A percentile compares a stretch with the other conserved stretches of the same genome.
phyloP scores from a whole-genome alignment of 202 grass and related monocot species.

The Zoysia matrella region DNA sequence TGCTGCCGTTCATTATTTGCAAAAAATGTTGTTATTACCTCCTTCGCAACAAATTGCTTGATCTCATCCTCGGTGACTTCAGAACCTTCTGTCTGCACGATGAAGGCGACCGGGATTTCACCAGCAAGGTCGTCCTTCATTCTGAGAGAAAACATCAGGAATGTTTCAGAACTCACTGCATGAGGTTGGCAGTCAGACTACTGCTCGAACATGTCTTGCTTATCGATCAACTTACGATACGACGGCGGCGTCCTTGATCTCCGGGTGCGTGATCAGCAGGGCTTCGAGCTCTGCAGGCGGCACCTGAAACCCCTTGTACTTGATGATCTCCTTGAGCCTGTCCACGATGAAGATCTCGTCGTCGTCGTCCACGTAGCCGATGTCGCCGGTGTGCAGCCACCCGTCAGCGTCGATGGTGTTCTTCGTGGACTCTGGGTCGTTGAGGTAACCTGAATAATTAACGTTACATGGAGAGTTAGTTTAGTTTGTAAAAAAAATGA shows the following conservation, averaged over 20 bases:
- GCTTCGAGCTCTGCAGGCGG: conserved; percentile 68
- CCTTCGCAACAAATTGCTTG: too few relatives aligned
- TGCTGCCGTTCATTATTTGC: too few relatives aligned
- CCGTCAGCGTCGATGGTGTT: conserved; percentile 70
- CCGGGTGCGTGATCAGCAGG: conserved; percentile 64
- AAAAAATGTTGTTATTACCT: conserved; percentile 70
- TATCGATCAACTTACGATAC: conserved; percentile 61
- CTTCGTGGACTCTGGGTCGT: conserved; percentile 62
- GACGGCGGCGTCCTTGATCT: conserved; percentile 75
- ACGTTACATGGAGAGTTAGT: too few relatives aligned
- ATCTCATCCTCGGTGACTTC: conserved; percentile 81
- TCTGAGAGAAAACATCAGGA: conserved; percentile 40
- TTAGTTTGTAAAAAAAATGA: too few relatives aligned
- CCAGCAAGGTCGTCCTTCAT: conserved; percentile 86
- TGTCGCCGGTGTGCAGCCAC: too few relatives aligned
- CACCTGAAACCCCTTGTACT: conserved; percentile 55
- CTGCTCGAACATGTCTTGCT: neutral
- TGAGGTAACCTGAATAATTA: conserved; percentile 65
- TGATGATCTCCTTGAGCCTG: too few relatives aligned
- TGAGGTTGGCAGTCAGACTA: neutral
- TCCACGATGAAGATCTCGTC: too few relatives aligned
- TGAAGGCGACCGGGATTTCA: conserved; percentile 91
- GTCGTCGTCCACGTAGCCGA: too few relatives aligned
- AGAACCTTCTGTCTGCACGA: conserved; percentile 69
- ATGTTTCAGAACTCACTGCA: neutral